Percentiles rank a stretch among this genome's conserved stretches.
phyloP scores from a whole-genome alignment of 306 rosid genomes.

The Calophaca sinica region DNA sequence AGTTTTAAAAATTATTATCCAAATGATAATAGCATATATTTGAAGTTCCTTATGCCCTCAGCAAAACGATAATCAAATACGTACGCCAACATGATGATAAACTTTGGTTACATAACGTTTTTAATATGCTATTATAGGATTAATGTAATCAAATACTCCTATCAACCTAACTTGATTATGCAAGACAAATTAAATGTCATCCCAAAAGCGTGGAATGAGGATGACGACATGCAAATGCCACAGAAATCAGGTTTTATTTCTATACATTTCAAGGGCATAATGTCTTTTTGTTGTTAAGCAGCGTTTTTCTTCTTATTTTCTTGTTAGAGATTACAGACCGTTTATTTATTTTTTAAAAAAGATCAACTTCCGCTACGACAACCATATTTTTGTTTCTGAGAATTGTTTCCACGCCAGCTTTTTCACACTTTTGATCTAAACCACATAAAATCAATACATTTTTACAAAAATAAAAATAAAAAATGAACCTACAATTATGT shows the following conservation, averaged over 20 bases:
- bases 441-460: no score
- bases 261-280: not conserved
- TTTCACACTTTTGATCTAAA: no score
- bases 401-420: no score
- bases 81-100: not conserved
- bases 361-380: no score
- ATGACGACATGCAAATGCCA: slow-evolving; percentile 22
- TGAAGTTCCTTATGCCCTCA: not conserved
- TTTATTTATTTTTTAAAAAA: no score
- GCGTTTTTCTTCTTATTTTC: slow-evolving; percentile 6
- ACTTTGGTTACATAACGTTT: not conserved
- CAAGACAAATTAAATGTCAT: slow-evolving; percentile 32
- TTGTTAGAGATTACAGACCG: not conserved
- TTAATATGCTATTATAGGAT: not conserved
- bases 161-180: not conserved
- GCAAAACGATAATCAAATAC: not conserved
- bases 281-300: slow-evolving; percentile 19
- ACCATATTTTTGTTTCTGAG: not conserved
- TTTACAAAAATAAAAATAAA: no score
- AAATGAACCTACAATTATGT: no score
- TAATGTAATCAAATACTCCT: not conserved
- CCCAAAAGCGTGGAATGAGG: slow-evolving; percentile 23
- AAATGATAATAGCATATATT: not conserved
- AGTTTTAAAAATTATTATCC: not conserved
- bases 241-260: not conserved